These are phyloP conservation scores for Asclepias syriaca DNA, from an alignment of 257 asterid species.

Conservation along the genomic window DNA sequence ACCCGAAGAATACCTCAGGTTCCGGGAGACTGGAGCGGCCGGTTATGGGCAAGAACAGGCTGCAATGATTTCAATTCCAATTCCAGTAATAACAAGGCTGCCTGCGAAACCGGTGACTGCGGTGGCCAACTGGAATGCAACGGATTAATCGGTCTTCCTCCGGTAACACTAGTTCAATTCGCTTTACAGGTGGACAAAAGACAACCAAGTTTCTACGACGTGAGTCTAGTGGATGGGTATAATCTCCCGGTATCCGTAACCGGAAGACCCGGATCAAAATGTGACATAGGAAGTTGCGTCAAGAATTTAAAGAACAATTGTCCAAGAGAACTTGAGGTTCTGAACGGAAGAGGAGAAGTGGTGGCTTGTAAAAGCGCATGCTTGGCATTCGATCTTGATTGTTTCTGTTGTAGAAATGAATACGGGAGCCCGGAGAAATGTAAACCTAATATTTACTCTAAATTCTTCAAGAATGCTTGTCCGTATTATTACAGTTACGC, in stretches of 20 bases:
- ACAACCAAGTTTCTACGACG: slow-evolving; percentile 61
- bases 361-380: slow-evolving; percentile 91
- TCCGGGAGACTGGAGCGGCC: slow-evolving; percentile 73
- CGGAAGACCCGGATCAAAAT: slow-evolving; percentile 22
- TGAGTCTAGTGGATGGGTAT: slow-evolving; percentile 77
- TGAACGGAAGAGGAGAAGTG: slow-evolving; percentile 38
- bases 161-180: slow-evolving; percentile 62
- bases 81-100: slow-evolving; percentile 21
- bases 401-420: slow-evolving; percentile 67
- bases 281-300: slow-evolving; percentile 51
- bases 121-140: slow-evolving; percentile 54
- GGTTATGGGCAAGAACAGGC: slow-evolving; percentile 87
- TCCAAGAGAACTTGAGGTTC: slow-evolving; percentile 49
- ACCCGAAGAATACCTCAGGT: slow-evolving; percentile 19
- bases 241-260: slow-evolving; percentile 65
- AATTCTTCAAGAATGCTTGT: slow-evolving; percentile 63
- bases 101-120: slow-evolving; percentile 84
- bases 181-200: slow-evolving; percentile 39
- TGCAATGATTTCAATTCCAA: slow-evolving; percentile 34
- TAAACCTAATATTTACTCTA: slow-evolving; percentile 55
- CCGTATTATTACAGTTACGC: slow-evolving; percentile 70
- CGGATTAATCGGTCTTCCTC: slow-evolving; percentile 68
- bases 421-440: slow-evolving; percentile 62
- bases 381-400: slow-evolving; percentile 57
- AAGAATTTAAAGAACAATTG: slow-evolving; percentile 41